Evolutionary conservation across 2,329 filamentous ascomycete species (phyloP), one percentile per base, ranked within the genome.

Genomic region (Acephala macrosclerotiorum): DNA sequence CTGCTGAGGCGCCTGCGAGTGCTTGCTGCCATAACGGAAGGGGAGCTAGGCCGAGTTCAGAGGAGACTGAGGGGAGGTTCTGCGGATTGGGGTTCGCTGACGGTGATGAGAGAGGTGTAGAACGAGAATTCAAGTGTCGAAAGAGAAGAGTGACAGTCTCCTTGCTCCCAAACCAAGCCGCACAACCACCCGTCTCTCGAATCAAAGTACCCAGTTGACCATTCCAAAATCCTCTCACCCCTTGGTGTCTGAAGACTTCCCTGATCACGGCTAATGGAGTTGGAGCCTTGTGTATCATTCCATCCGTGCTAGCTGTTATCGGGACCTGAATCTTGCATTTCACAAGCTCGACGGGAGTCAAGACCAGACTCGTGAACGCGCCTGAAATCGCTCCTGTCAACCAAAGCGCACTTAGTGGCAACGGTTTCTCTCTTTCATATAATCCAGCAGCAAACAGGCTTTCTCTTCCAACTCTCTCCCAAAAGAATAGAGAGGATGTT

Each of bases 261-360:
- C 85, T 84, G 51, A 98, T 91, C 49, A 97, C 89, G 5, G 86
- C 80, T 14, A 92, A 76, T 0, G 94, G 90, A 0, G 87, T 86
- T 5, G 91, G 84, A 2, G 85, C 80, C 14, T 81, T 82, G 2
- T 78, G 78, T 2, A 74, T 75, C 26, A 76, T 77, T 25, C 82
- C 82, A 26, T 80, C 79, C 1, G 80, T 77, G 7, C 75, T 66
- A 0, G 76, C 62, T 22, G 65, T 63, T 18, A 74, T 75, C 11
- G 85, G 93, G 0, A 95, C 94, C 78, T 99, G 96, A 81, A 99
- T 97, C 80, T 96, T 96, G 86, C 96, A 99, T 81, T 99, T 99
- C 77, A 99, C 92, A 60, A 99, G 87, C 80, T 99, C 96, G 71
- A 99, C 93, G 0, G 96, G 96, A 0, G 96, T 99, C 68, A 99